Conservation (phyloP, 768 basidiomycete species). For the Mycena vitilis region DNA sequence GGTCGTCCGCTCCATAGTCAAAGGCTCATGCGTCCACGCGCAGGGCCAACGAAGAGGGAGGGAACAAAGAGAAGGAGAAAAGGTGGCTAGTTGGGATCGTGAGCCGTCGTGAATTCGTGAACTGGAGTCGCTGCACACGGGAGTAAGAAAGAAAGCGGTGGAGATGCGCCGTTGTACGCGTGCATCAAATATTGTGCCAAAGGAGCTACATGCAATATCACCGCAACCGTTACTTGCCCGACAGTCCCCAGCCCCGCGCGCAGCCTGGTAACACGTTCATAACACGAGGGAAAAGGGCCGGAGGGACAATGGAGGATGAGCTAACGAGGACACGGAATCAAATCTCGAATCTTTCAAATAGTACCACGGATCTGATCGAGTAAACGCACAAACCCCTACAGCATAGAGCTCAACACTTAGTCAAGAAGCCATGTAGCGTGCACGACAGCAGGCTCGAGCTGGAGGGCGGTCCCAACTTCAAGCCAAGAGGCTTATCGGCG, state of each 20-base stretch:
- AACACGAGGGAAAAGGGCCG: too few species aligned
- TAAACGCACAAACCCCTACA: too few species aligned
- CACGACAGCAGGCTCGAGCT: too few species aligned
- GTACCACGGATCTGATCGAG: too few species aligned
- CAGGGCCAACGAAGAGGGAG: slow-evolving; percentile 13
- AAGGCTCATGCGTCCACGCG: slow-evolving; percentile 24
- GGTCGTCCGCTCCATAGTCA: slow-evolving; percentile 14
- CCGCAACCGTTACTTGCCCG: not conserved
- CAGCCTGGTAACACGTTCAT: not conserved
- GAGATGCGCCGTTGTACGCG: not conserved
- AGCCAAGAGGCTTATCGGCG: too few species aligned
- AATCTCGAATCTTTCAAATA: too few species aligned
- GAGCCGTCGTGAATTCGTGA: slow-evolving; percentile 27
- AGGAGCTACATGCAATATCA: slow-evolving; percentile 3
- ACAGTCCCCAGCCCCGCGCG: too few species aligned
- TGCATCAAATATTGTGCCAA: slow-evolving; percentile 16
- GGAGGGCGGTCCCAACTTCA: too few species aligned
- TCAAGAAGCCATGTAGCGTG: too few species aligned
- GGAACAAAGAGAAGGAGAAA: not conserved
- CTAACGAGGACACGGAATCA: too few species aligned
- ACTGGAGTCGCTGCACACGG: slow-evolving; percentile 19
- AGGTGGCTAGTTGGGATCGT: not conserved
- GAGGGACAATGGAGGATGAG: too few species aligned
- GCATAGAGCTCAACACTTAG: too few species aligned
- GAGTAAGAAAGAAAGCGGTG: not conserved